Evolutionary conservation across 2,329 filamentous ascomycete species (phyloP), one percentile per base, ranked within the genome.

Genomic region (Diaporthe batatas): DNA sequence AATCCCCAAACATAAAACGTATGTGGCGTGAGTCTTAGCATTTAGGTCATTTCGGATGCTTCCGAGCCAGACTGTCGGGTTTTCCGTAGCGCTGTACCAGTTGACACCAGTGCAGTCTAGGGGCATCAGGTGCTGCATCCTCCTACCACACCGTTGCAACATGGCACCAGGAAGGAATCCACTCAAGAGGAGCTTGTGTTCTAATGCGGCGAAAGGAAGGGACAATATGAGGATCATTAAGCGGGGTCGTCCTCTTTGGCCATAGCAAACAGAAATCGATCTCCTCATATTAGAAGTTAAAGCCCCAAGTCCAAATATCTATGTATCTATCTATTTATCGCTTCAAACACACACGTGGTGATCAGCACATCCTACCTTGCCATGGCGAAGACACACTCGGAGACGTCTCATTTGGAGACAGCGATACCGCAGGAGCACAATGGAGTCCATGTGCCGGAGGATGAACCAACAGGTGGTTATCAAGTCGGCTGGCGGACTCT

Each of bases 401-500:
- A 34, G 16, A 32, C n/a, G 1, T n/a, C 36, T 29, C 49, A 70
- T 6, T 49, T 49, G 11, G 59, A 64, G 59, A 64, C 39, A 49
- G 5, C 25, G 6, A n/a, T 8, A 23, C 2, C 18, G 29, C 25
- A 34, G 25, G 42, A 32, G 25, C 16, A 16, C 32, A 18, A 47
- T 34, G 59, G 39, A 64, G 42, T 10, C 10, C 29, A 53, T 25
- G 25, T n/a, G 18, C 18, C 68, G 23, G 25, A 25, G 57, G 32
- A 34, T 39, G 44, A 58, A 57, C n/a, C 29, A 1, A 10, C 11
- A 34, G 25, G 49, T 34, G 10, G 51, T 53, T 73, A 73, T 16
- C 55, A 29, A 3, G 39, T 73, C 1, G 57, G 69, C 16, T 73
- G 71, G 67, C 51, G 67, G 65, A 73, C 71, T 25, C 25, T 73